Evolutionary conservation across 2,329 filamentous ascomycete genomes (phyloP), one percentile per base, ranked within the genome.

Genomic region (Lizonia empirigonia): DNA sequence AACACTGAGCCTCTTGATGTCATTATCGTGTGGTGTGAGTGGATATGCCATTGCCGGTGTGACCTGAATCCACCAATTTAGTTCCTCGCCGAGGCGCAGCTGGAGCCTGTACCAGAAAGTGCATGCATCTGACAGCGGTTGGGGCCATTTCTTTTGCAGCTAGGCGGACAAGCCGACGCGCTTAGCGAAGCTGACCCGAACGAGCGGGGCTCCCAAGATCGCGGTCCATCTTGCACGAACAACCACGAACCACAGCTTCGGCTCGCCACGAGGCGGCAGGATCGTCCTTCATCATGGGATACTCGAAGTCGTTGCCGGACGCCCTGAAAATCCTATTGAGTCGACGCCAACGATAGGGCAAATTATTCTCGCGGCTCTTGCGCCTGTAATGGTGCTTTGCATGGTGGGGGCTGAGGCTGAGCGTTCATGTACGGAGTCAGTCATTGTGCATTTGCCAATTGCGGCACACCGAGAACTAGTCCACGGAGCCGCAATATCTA

Each of bases 341-440:
- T 6, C 10, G 15, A 26, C 20, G 24, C 15, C 16, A 19, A 15
- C 10, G 30, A 37, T 23, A 41, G 24, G 36, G 8, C 36, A 37
- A 37, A 33, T 45, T 12, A 12, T n/a, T 18, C 26, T 18, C 2
- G 13, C 12, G 40, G 9, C 26, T 15, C 16, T 27, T 20, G 20
- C 16, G 30, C 37, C 33, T 35, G 26, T 16, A 19, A 44, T 53
- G 50, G 50, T 38, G 32, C 34, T 37, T 42, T 27, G 27, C 36
- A 13, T 18, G 35, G 50, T 45, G 46, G 61, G 58, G 57, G 60
- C 60, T 65, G 57, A 63, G 55, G 52, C 53, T 57, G 49, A 53
- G 56, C 39, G 53, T 44, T 22, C 44, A 36, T 34, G n/a, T n/a
- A n/a, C n/a, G n/a, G n/a, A n/a, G 42, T 58, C 59, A 46, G 41